Percentiles rank a stretch among this genome's conserved stretches.
Evolutionary conservation across 305 asterid species (phyloP).

Genomic region (Fraxinus paxiana): DNA sequence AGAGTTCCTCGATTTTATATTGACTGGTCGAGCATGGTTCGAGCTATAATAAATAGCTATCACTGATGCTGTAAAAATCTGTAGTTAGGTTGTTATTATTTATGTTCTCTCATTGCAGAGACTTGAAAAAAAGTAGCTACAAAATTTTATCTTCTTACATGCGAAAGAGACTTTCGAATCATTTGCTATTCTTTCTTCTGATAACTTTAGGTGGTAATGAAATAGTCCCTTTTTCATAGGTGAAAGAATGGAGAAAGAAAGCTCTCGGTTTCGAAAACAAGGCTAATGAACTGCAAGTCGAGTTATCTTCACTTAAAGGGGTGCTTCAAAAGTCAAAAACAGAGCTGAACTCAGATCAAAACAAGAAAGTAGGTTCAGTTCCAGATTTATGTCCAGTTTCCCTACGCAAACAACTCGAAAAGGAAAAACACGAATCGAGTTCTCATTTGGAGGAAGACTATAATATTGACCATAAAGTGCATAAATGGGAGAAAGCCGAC

Average conservation of each 20-base stretch:
- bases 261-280: slow-evolving; percentile 46
- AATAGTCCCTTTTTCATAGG: slow-evolving; percentile 33
- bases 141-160: neutral
- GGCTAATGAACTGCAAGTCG: slow-evolving; percentile 40
- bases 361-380: neutral
- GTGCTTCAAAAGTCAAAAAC: slow-evolving; percentile 30
- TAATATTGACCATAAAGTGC: slow-evolving; percentile 1
- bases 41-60: neutral
- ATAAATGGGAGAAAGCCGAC: neutral
- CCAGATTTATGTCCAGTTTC: neutral
- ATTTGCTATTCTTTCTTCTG: neutral
- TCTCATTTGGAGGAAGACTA: slow-evolving; percentile 24
- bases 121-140: neutral
- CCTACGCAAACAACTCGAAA: slow-evolving; percentile 15
- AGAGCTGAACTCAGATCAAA: slow-evolving; percentile 6
- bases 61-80: neutral
- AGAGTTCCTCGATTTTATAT: slow-evolving; percentile 19
- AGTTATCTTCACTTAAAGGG: slow-evolving; percentile 35
- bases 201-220: neutral
- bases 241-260: slow-evolving; percentile 65
- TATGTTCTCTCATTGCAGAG: neutral
- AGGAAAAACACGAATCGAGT: slow-evolving; percentile 28
- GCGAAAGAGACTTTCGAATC: neutral
- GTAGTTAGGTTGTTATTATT: neutral
- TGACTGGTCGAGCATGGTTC: neutral